Conservation (phyloP, 805 yeast genomes). For the Candida jianshihensis region DNA sequence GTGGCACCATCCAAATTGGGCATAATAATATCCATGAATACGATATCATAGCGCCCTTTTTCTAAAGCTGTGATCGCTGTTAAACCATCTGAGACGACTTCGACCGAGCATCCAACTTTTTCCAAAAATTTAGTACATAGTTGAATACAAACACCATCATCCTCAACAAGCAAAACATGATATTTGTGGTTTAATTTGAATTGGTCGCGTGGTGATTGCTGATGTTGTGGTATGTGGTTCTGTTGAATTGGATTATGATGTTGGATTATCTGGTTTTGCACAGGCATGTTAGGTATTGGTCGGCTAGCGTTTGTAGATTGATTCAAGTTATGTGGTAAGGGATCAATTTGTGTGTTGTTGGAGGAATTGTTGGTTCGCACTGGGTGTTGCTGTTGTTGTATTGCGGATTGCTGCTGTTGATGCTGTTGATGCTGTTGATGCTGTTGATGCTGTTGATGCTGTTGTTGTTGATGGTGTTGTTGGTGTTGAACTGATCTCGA, state of each 20-base stretch:
- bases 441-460: conserved; percentile 10
- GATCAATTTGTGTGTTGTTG: no score
- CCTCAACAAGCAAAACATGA: conserved; percentile 73
- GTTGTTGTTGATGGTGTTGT: conserved; percentile 6
- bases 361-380: no score
- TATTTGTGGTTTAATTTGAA: conserved; percentile 35
- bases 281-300: no score
- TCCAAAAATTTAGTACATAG: conserved; percentile 75
- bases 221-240: conserved; percentile 4
- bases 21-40: conserved; percentile 84
- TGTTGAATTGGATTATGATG: neutral
- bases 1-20: conserved; percentile 85
- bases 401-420: neutral
- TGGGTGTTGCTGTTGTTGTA: no score
- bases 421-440: conserved; percentile 5
- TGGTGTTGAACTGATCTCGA: neutral
- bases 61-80: conserved; percentile 77
- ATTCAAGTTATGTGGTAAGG: no score
- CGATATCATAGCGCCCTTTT: conserved; percentile 65
- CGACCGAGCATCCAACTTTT: conserved; percentile 88
- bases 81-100: conserved; percentile 87
- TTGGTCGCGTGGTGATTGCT: conserved; percentile 8
- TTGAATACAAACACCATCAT: conserved; percentile 75
- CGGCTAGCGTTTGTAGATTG: no score
- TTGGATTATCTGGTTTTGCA: no score